A percentile compares a stretch with the other conserved stretches of the same genome.
Conservation (phyloP, 1,139 yeast genomes). For the Spathaspora sp. region DNA sequence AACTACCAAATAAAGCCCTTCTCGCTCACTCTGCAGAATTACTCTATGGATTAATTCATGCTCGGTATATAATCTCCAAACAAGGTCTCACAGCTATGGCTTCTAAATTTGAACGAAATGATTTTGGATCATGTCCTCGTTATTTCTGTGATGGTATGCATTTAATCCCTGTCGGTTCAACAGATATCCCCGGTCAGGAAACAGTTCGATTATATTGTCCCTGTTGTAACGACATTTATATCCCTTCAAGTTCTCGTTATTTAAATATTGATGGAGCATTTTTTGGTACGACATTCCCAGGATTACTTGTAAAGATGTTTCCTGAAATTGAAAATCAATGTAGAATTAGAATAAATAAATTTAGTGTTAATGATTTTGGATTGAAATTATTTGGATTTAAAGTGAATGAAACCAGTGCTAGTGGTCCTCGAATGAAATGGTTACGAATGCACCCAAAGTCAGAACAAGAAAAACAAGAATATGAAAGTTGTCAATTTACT, state of each 20-base stretch:
- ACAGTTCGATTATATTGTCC: constrained; percentile 94
- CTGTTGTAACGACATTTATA: constrained; percentile 85
- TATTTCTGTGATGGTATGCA: constrained; percentile 91
- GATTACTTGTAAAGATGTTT: constrained; percentile 83
- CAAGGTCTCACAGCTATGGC: constrained; percentile 94
- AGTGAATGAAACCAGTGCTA: constrained; percentile 67
- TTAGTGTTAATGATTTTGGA: constrained; percentile 56
- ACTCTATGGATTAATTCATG: constrained; percentile 90
- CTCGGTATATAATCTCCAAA: constrained; percentile 83
- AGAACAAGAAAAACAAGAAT: constrained; percentile 57
- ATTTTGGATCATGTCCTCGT: constrained; percentile 92
- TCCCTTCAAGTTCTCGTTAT: constrained; percentile 83
- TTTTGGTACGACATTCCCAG: constrained; percentile 95
- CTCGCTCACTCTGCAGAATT: constrained; percentile 90
- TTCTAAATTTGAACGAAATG: constrained; percentile 85
- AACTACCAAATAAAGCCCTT: constrained; percentile 67
- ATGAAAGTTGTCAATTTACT: constrained; percentile 59
- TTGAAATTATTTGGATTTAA: constrained; percentile 86
- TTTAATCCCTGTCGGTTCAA: constrained; percentile 86
- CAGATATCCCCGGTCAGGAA: constrained; percentile 88
- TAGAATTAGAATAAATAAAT: constrained; percentile 49
- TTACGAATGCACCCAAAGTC: constrained; percentile 71
- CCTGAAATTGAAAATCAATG: constrained; percentile 69
- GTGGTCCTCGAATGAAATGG: constrained; percentile 97
- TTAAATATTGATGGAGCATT: constrained; percentile 92